Percentiles rank a stretch among this genome's conserved stretches.
phyloP scores from a whole-genome alignment of 2,329 filamentous ascomycete genomes.

The Ustilaginoidea virens region DNA sequence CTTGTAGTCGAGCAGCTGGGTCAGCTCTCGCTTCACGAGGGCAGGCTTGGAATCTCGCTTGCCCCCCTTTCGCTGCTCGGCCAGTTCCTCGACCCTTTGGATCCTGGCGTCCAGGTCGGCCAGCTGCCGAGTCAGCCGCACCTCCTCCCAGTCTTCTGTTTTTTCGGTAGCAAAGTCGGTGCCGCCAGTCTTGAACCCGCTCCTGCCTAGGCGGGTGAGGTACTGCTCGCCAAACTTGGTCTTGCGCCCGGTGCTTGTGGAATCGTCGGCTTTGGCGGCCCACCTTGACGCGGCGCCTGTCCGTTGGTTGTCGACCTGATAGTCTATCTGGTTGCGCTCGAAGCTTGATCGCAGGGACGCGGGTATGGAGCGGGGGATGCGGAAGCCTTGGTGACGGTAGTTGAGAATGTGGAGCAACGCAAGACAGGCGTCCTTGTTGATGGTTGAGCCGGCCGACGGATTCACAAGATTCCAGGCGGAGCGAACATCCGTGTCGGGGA shows the following conservation, averaged over 20 bases:
- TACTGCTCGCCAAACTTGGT: constrained; percentile 97
- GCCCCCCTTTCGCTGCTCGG: constrained; percentile 45
- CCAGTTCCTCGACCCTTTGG: constrained; percentile 61
- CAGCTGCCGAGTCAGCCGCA: constrained; percentile 83
- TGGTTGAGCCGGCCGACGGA: constrained; percentile 63
- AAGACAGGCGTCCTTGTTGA: constrained; percentile 89
- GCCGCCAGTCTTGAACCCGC: constrained; percentile 64
- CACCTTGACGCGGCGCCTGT: constrained; percentile 54
- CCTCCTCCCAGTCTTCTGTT: constrained; percentile 95
- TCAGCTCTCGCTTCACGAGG: constrained; percentile 83
- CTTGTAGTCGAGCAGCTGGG: constrained; percentile 93
- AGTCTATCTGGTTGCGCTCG: constrained; percentile 92
- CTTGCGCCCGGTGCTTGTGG: constrained; percentile 75
- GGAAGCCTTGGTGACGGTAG: constrained; percentile 85
- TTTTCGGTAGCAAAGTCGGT: constrained; percentile 82
- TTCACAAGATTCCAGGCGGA: constrained; percentile 97
- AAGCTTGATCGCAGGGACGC: constrained; percentile 84
- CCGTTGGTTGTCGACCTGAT: constrained; percentile 68
- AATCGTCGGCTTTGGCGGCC: constrained; percentile 64
- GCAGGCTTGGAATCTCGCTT: constrained; percentile 70
- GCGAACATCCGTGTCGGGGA: constrained; percentile 64
- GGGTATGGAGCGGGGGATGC: constrained; percentile 82
- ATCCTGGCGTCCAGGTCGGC: constrained; percentile 81
- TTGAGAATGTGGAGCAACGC: constrained; percentile 96
- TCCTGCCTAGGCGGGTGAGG: constrained; percentile 75